Conservation (phyloP, 768 basidiomycete genomes). For the Chlorophyllum brunneum region DNA sequence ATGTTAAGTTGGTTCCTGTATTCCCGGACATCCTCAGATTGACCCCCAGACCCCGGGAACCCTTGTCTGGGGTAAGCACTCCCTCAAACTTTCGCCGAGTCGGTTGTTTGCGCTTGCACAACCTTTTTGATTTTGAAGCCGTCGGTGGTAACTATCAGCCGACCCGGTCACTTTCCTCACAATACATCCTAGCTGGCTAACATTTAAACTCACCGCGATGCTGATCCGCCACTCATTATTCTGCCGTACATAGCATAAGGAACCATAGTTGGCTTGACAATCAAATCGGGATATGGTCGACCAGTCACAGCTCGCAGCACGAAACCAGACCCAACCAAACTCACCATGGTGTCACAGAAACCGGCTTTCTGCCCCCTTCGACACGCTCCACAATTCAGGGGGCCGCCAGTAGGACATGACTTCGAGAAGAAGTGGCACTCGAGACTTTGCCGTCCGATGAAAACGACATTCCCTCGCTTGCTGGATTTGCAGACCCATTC, state of each 20-base stretch:
- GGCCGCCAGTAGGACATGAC: neutral
- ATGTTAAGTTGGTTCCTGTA: constrained; percentile 10
- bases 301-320: neutral
- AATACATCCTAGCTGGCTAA: neutral
- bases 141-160: neutral
- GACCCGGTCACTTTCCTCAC: neutral
- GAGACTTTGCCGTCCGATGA: constrained; percentile 4
- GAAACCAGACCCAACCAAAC: neutral
- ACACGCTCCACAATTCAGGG: constrained; percentile 8
- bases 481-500: constrained; percentile 10
- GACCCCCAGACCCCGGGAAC: constrained; percentile 4
- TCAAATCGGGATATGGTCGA: too few species aligned
- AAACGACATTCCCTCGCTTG: constrained; percentile 9
- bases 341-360: neutral
- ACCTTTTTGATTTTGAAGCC: neutral
- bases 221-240: constrained; percentile 2
- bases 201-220: neutral
- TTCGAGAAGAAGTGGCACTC: constrained; percentile 9
- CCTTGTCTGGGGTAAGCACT: neutral
- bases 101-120: neutral
- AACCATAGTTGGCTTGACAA: too few species aligned
- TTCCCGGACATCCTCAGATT: neutral
- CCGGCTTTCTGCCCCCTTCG: neutral
- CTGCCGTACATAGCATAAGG: neutral
- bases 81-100: neutral